Evolutionary conservation across 169 alveolate genomes (phyloP).

Genomic region (Eimeria maxima): DNA sequence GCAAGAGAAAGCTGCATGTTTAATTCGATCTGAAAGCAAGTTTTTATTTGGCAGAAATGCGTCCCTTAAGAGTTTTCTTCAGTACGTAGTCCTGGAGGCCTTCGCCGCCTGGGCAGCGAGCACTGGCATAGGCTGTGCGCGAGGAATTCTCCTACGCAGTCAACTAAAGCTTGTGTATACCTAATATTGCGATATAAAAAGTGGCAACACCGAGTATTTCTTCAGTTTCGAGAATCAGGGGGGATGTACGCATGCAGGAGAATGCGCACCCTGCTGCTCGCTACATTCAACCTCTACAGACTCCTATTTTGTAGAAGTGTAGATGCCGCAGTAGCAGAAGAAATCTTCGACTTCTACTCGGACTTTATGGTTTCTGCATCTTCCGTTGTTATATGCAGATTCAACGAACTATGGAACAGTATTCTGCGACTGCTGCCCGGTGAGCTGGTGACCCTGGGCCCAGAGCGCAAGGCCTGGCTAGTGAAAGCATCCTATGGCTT

Average conservation of each 20-base stretch:
- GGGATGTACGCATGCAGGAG: not conserved
- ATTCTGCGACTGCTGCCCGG: not conserved
- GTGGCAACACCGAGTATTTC: not conserved
- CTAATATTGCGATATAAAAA: slow-evolving; percentile 25
- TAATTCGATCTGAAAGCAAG: not conserved
- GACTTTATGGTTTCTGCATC: not conserved
- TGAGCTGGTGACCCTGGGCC: not conserved
- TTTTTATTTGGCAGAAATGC: not conserved
- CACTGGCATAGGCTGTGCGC: slow-evolving; percentile 43
- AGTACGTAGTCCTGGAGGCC: slow-evolving; percentile 8
- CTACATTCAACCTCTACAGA: slow-evolving; percentile 6
- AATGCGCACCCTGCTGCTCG: slow-evolving; percentile 76
- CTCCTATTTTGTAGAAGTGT: not conserved
- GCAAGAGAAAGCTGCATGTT: slow-evolving; percentile 71
- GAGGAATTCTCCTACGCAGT: not conserved
- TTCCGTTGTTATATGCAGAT: not conserved
- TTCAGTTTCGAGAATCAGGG: not conserved
- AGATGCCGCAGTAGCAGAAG: not conserved
- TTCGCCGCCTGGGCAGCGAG: slow-evolving; percentile 61
- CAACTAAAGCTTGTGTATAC: not conserved
- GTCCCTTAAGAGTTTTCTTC: not conserved
- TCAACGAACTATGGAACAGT: not conserved
- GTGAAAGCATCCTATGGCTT: not conserved
- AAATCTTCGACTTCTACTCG: not conserved
- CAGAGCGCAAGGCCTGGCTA: not conserved